Base-by-base conservation (phyloP, 441 rosid genomes). In the Flueggea neowawraea region DNA sequence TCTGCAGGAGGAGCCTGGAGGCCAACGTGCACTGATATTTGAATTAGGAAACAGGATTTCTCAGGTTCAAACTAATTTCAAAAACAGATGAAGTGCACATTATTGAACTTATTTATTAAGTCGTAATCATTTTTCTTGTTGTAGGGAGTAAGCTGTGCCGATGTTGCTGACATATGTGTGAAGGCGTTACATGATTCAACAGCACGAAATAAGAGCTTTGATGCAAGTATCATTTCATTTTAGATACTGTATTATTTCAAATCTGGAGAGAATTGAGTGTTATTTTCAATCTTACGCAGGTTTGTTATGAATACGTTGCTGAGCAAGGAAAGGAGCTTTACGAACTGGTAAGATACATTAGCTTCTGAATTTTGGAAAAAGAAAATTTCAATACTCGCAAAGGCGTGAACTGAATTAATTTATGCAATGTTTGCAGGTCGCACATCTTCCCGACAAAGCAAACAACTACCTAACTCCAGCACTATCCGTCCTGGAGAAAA, bases 181-280 rank as follows among this genome's bases (percentile, higher is more conserved):
- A 94, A 94, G 83, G 86, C 99, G 55, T 75, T 94, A 77, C 99
- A 94, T 45, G 96, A 94, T 75, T 78, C 97, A 52, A 87, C 96
- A 9, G 97, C 99, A 64, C 84, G 97, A 74, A 94, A 94, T 79
- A 94, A 91, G 85, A 91, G 99, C 80, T 95, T 95, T 62, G 97
- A 95, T 71, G 99, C 84, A 72, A 73, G 98, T 79, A 31, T 45
- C 68, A 60, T 14, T 58, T 16, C 53, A 6, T 52, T 66, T 57
- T 28, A 6, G 45, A 33, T 57, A 17, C 11, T 10, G 8, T 10
- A 32, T 52, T 33, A 55, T 56, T 62, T 65, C 10, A n/a, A 61
- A n/a, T 57, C 39, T 52, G 64, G 6, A 61, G 47, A 11, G 36
- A n/a, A 39, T 41, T 51, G 69, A 56, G 60, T 48, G 43, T 59